A percentile compares a stretch with the other conserved stretches of the same genome.
Evolutionary conservation across 441 rosid species (phyloP).

Genomic region (Populus tomentosa): DNA sequence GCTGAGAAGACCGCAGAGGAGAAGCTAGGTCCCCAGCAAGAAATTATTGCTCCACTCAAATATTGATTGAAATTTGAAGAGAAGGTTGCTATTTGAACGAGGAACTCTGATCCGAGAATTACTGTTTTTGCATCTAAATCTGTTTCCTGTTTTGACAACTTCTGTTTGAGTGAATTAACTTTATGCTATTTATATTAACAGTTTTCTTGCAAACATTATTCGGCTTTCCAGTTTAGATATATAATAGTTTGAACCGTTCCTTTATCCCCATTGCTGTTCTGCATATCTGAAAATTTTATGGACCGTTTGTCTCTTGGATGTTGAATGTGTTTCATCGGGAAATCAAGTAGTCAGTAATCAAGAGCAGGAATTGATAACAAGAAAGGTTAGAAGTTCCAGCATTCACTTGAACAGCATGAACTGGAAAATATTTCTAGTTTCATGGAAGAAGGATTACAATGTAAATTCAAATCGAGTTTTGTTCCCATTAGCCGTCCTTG

Average conservation of each 20-base stretch:
- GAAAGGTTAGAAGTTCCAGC: too few species aligned
- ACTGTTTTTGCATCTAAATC: not conserved
- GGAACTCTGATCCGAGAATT: not conserved
- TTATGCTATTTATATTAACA: not conserved
- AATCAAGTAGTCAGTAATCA: too few species aligned
- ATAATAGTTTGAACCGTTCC: not conserved
- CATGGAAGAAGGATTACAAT: not conserved
- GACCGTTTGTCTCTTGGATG: too few species aligned
- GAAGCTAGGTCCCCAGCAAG: slow-evolving; percentile 76
- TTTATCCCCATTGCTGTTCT: not conserved
- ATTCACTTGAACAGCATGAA: too few species aligned
- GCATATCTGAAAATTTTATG: not conserved
- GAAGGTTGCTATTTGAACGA: not conserved
- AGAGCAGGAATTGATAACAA: too few species aligned
- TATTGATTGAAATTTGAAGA: slow-evolving; percentile 37
- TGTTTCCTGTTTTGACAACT: not conserved
- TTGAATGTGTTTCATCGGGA: too few species aligned
- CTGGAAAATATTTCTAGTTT: not conserved
- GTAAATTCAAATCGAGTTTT: not conserved
- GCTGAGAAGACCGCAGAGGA: slow-evolving; percentile 78
- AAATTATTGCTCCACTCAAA: slow-evolving; percentile 59
- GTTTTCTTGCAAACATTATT: not conserved
- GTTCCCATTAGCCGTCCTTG: not conserved
- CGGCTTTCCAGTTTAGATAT: not conserved
- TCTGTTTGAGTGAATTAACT: not conserved